phyloP scores from a whole-genome alignment of 495 filamentous ascomycete genomes.

The Daldinia grandis region DNA sequence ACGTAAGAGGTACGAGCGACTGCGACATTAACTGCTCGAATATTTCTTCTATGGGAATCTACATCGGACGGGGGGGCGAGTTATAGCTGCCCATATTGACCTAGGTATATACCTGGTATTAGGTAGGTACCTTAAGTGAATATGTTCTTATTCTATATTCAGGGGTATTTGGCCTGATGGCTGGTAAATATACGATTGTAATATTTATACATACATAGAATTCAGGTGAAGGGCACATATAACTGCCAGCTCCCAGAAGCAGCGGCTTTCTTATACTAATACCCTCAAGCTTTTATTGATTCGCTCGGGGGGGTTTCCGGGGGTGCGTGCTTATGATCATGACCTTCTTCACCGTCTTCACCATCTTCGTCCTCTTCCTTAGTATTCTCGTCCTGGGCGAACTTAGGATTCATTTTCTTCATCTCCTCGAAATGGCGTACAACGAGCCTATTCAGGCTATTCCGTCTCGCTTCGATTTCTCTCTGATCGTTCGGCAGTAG shows the following conservation, averaged over 20 bases:
- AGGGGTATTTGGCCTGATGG: slow-evolving; percentile 25
- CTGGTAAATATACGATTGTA: neutral
- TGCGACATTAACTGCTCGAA: neutral
- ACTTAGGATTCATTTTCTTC: slow-evolving; percentile 14
- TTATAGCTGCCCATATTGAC: neutral
- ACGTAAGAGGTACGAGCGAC: neutral
- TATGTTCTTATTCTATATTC: neutral
- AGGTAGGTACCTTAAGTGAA: no score
- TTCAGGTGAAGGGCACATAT: neutral
- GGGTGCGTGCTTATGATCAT: neutral
- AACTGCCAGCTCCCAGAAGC: neutral
- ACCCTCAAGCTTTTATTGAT: neutral
- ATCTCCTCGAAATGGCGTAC: slow-evolving; percentile 31
- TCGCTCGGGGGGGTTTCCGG: neutral
- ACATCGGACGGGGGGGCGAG: neutral
- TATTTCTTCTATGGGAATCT: neutral
- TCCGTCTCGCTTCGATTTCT: slow-evolving; percentile 39
- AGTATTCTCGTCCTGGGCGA: neutral
- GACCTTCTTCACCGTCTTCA: neutral
- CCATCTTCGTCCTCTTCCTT: neutral
- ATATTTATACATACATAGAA: neutral
- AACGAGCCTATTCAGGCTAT: slow-evolving; percentile 39
- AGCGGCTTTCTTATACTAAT: neutral
- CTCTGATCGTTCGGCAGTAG: slow-evolving; percentile 17
- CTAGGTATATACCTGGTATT: neutral